These are phyloP conservation scores for Quercus cerris DNA, from an alignment of 306 rosid species.

Conservation along the genomic window DNA sequence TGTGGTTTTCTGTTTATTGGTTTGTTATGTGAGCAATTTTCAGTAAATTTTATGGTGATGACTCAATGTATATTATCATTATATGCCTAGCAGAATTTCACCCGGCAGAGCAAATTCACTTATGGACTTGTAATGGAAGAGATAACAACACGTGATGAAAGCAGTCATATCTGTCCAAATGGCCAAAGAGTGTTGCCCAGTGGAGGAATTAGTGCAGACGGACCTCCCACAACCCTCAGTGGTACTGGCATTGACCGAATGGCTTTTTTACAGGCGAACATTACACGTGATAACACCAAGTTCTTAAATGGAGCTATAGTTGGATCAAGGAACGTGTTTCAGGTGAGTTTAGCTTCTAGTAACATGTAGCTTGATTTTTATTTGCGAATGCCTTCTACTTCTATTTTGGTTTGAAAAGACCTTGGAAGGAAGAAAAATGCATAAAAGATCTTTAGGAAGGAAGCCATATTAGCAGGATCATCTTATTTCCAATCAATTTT, in stretches of 20 bases:
- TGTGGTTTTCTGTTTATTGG: neutral
- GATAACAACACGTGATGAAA: conserved; percentile 91
- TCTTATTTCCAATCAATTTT: neutral
- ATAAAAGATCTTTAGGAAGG: neutral
- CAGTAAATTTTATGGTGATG: neutral
- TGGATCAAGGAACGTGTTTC: conserved; percentile 83
- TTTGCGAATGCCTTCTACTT: neutral
- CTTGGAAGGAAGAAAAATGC: neutral
- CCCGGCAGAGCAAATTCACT: conserved; percentile 95
- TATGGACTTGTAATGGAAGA: conserved; percentile 96
- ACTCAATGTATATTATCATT: conserved; percentile 9
- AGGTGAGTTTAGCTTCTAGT: conserved; percentile 45
- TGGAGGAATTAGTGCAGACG: conserved; percentile 88
- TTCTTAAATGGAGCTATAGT: conserved; percentile 88
- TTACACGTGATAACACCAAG: conserved; percentile 88
- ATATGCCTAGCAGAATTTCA: conserved; percentile 58
- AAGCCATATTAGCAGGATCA: neutral
- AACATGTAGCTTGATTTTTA: neutral
- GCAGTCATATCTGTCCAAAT: conserved; percentile 65
- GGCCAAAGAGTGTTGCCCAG: conserved; percentile 83
- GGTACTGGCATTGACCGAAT: conserved; percentile 87
- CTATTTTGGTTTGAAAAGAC: neutral
- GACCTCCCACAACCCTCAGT: conserved; percentile 98
- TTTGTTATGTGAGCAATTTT: conserved; percentile 3
- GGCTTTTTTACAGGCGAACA: conserved; percentile 93